A percentile compares a stretch with the other conserved stretches of the same genome.
Conservation (phyloP, 2,329 filamentous ascomycete genomes). For the Pseudonectria buxi region DNA sequence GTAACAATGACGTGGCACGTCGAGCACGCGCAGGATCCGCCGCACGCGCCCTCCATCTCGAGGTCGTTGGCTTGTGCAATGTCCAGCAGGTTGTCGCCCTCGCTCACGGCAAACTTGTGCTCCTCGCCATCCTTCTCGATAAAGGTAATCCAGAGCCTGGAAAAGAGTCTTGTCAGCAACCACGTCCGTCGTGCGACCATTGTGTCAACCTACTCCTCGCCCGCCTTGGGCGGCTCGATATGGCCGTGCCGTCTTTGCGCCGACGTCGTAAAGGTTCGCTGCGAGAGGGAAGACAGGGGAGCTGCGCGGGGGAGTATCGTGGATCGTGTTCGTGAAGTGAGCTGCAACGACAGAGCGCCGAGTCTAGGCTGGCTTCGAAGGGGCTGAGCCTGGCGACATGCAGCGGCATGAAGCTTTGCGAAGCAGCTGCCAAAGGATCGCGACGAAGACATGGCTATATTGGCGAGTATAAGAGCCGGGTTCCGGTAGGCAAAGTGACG, state of each 20-base stretch:
- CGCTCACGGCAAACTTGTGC: slow-evolving; percentile 70
- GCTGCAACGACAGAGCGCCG: slow-evolving; percentile 3
- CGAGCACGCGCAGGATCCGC: slow-evolving; percentile 86
- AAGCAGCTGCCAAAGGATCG: slow-evolving; percentile 28
- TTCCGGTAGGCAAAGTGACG: slow-evolving; percentile 3
- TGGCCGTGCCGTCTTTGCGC: slow-evolving; percentile 63
- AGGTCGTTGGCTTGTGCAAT: slow-evolving; percentile 92
- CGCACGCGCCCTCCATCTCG: slow-evolving; percentile 98
- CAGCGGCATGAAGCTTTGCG: slow-evolving; percentile 24
- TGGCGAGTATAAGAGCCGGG: slow-evolving; percentile 7
- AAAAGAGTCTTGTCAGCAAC: slow-evolving; percentile 7
- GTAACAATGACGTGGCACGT: slow-evolving; percentile 87
- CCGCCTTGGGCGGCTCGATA: slow-evolving; percentile 74
- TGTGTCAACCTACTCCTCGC: slow-evolving; percentile 70
- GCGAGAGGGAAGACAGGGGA: slow-evolving; percentile 13
- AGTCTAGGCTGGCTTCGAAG: slow-evolving; percentile 12
- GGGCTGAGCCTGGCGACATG: slow-evolving; percentile 24
- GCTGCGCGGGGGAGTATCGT: slow-evolving; percentile 5
- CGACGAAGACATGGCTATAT: slow-evolving; percentile 25
- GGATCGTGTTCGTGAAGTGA: slow-evolving; percentile 16
- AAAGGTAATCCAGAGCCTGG: slow-evolving; percentile 80
- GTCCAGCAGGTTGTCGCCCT: slow-evolving; percentile 89
- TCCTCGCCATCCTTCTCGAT: slow-evolving; percentile 80
- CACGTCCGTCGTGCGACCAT: not conserved
- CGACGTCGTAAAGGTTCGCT: slow-evolving; percentile 59